phyloP scores from a whole-genome alignment of 768 basidiomycete species.

The Naganishia vishniacii region DNA sequence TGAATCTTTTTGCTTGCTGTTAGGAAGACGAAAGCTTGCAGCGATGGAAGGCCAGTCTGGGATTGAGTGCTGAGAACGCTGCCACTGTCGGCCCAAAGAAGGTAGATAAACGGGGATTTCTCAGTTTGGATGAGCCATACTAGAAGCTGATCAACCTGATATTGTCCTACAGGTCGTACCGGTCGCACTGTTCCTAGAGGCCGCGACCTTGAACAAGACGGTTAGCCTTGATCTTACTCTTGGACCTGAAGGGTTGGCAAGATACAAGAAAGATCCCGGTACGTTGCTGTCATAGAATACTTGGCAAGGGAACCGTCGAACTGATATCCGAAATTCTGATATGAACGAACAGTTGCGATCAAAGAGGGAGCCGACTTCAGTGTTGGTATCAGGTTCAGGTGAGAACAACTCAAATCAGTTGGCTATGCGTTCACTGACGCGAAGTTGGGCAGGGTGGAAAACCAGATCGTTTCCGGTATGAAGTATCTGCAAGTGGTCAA shows the following conservation, averaged over 20 bases:
- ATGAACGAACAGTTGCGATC: not conserved
- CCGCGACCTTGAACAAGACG: slow-evolving; percentile 60
- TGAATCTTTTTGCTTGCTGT: no score
- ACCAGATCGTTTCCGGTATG: slow-evolving; percentile 63
- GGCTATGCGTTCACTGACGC: not conserved
- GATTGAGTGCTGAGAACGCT: slow-evolving; percentile 58
- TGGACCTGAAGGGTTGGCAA: slow-evolving; percentile 51
- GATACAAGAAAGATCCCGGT: slow-evolving; percentile 67
- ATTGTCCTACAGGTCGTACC: slow-evolving; percentile 40
- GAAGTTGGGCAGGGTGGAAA: slow-evolving; percentile 78
- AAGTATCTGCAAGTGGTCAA: slow-evolving; percentile 82
- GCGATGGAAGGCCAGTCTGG: slow-evolving; percentile 92
- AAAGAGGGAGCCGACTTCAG: slow-evolving; percentile 67
- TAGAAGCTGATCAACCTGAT: no score
- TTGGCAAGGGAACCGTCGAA: slow-evolving; percentile 45
- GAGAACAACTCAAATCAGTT: slow-evolving; percentile 17
- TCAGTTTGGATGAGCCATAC: not conserved
- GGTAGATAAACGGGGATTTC: slow-evolving; percentile 50
- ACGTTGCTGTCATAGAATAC: slow-evolving; percentile 25
- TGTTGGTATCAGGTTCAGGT: slow-evolving; percentile 55
- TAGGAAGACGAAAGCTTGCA: slow-evolving; percentile 79
- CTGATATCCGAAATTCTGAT: not conserved
- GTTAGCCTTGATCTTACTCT: slow-evolving; percentile 66
- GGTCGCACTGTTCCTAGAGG: slow-evolving; percentile 65
- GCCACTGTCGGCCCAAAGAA: slow-evolving; percentile 55